These are phyloP conservation scores for Tremella fuciformis DNA, from an alignment of 768 basidiomycete species.

Conservation along the genomic window DNA sequence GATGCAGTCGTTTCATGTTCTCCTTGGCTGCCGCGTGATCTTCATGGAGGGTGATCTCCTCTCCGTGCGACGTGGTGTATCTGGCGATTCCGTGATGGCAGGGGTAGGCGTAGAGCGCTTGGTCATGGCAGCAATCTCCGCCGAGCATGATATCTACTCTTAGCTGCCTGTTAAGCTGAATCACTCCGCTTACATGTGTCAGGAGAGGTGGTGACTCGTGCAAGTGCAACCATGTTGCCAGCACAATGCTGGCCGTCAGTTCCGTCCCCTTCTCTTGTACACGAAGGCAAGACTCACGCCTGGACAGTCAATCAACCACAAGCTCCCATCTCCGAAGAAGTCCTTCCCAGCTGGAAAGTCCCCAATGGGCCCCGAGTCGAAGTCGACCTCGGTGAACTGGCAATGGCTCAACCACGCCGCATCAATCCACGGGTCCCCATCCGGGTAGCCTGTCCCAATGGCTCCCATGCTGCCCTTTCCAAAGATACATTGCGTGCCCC, in stretches of 20 bases:
- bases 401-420: not conserved
- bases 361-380: slow-evolving; percentile 11
- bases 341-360: slow-evolving; percentile 30
- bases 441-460: not conserved
- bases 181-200: slow-evolving; percentile 25
- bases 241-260: slow-evolving; percentile 20
- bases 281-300: slow-evolving; percentile 22
- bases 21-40: slow-evolving; percentile 19
- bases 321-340: slow-evolving; percentile 37
- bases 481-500: not conserved
- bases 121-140: slow-evolving; percentile 35
- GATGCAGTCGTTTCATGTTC: slow-evolving; percentile 25
- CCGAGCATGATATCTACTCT: slow-evolving; percentile 31
- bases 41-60: slow-evolving; percentile 21
- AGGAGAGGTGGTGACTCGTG: slow-evolving; percentile 30
- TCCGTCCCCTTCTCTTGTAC: not conserved
- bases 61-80: slow-evolving; percentile 19
- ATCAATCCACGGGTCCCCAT: slow-evolving; percentile 4
- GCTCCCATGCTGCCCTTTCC: not conserved
- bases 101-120: slow-evolving; percentile 27
- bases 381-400: not conserved
- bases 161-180: not conserved
- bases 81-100: slow-evolving; percentile 11
- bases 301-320: slow-evolving; percentile 33
- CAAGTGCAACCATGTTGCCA: slow-evolving; percentile 35